These are phyloP conservation scores for Ogataea trehalophila DNA, from an alignment of 805 yeast genomes.

Conservation along the genomic window DNA sequence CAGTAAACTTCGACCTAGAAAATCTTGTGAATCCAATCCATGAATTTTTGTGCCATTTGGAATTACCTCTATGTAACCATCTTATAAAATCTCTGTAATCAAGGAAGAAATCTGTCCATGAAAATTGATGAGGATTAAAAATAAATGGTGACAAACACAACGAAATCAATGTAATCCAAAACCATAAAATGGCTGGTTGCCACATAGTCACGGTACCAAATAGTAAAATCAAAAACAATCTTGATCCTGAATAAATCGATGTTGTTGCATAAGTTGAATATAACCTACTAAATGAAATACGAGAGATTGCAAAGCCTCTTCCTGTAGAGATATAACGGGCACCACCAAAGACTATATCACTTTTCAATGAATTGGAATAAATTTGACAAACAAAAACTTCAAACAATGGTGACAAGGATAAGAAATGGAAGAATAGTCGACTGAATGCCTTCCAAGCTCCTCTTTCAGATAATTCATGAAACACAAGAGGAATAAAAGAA, in stretches of 20 bases:
- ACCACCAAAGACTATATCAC: conserved; percentile 83
- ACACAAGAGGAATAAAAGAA: conserved; percentile 79
- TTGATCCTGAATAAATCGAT: conserved; percentile 75
- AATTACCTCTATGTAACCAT: conserved; percentile 82
- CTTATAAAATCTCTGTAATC: conserved; percentile 48
- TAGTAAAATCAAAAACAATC: conserved; percentile 60
- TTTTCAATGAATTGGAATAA: conserved; percentile 71
- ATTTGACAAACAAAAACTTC: conserved; percentile 95
- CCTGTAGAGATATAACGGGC: conserved; percentile 92
- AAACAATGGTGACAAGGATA: conserved; percentile 83
- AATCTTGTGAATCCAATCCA: conserved; percentile 76
- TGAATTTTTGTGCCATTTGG: conserved; percentile 59
- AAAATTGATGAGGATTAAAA: conserved; percentile 52
- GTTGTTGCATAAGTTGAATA: conserved; percentile 73
- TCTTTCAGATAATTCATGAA: conserved; percentile 84
- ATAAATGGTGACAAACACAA: conserved; percentile 46
- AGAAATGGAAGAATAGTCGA: conserved; percentile 69
- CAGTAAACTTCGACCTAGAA: conserved; percentile 85
- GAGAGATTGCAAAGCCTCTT: conserved; percentile 85
- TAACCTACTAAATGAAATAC: conserved; percentile 65
- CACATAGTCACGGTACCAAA: conserved; percentile 80
- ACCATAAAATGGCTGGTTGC: conserved; percentile 66
- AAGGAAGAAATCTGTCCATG: conserved; percentile 40
- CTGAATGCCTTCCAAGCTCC: conserved; percentile 72
- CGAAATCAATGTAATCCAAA: conserved; percentile 45